These are phyloP conservation scores for Diaporthe caulivora DNA, from an alignment of 2,329 filamentous ascomycete genomes.

Conservation along the genomic window DNA sequence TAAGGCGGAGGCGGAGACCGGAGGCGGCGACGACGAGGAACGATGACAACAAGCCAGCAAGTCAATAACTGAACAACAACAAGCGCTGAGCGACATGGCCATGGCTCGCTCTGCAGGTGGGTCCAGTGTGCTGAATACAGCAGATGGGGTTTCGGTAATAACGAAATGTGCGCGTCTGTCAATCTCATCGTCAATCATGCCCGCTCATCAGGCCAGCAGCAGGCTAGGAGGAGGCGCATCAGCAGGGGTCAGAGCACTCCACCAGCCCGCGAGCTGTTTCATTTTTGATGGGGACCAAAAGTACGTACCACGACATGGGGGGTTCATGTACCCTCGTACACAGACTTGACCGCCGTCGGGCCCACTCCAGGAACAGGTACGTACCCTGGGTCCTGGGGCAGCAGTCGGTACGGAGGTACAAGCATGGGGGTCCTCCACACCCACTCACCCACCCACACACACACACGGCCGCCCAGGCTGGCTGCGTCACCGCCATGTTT, in stretches of 20 bases:
- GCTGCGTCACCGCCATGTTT: constrained; percentile 40
- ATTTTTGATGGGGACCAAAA: constrained; percentile 27
- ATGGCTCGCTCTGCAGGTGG: not conserved
- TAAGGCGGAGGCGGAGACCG: constrained; percentile 14
- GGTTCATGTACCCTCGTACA: constrained; percentile 6
- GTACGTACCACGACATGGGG: not conserved
- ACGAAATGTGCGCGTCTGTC: constrained; percentile 36
- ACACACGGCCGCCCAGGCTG: constrained; percentile 21
- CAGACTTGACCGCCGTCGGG: constrained; percentile 20
- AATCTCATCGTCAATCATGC: constrained; percentile 33
- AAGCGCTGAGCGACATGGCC: not conserved
- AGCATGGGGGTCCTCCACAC: constrained; percentile 1
- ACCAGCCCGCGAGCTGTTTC: constrained; percentile 33
- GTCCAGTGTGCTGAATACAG: constrained; percentile 7
- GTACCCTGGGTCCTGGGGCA: constrained; percentile 19
- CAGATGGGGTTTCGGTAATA: constrained; percentile 37
- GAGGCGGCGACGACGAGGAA: not conserved
- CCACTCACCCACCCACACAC: not conserved
- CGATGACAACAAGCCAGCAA: too few species aligned
- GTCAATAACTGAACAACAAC: too few species aligned
- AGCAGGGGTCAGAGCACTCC: constrained; percentile 30
- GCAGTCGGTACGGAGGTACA: constrained; percentile 10
- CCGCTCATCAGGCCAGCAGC: constrained; percentile 32
- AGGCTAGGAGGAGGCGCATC: constrained; percentile 28
- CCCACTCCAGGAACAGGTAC: constrained; percentile 30